Percentiles rank a stretch among this genome's conserved stretches.
Conservation (phyloP, 768 basidiomycete species). For the Sarcodon aspratus region DNA sequence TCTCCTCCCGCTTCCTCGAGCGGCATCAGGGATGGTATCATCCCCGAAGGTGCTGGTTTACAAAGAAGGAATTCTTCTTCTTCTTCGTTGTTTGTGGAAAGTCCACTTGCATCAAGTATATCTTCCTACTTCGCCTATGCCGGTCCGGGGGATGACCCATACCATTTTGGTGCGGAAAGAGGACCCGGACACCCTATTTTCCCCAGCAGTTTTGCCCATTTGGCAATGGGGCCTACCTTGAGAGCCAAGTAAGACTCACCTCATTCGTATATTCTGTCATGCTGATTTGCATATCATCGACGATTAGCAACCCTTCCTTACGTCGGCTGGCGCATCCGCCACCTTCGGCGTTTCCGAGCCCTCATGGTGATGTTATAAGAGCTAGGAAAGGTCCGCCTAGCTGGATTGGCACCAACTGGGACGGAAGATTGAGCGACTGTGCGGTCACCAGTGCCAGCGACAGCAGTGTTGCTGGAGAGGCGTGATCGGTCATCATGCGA, state of each 20-base stretch:
- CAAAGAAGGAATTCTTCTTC: neutral
- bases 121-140: neutral
- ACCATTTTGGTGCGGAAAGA: slow-evolving; percentile 50
- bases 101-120: neutral
- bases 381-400: slow-evolving; percentile 18
- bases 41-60: neutral
- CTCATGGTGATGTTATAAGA: slow-evolving; percentile 5
- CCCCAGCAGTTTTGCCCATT: slow-evolving; percentile 65
- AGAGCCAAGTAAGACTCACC: slow-evolving; percentile 32
- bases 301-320: neutral
- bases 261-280: neutral
- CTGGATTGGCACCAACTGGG: slow-evolving; percentile 28
- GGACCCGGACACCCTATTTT: slow-evolving; percentile 70
- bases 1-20: neutral
- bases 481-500: slow-evolving; percentile 1
- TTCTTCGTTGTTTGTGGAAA: neutral
- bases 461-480: slow-evolving; percentile 16
- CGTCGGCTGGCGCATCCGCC: slow-evolving; percentile 9
- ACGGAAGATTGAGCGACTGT: slow-evolving; percentile 25
- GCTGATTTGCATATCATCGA: neutral
- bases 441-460: slow-evolving; percentile 29
- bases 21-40: neutral
- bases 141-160: slow-evolving; percentile 17
- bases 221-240: slow-evolving; percentile 58
- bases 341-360: slow-evolving; percentile 13